Base-by-base conservation (phyloP, 2,329 filamentous ascomycete species). In the Epichloe scottii region DNA sequence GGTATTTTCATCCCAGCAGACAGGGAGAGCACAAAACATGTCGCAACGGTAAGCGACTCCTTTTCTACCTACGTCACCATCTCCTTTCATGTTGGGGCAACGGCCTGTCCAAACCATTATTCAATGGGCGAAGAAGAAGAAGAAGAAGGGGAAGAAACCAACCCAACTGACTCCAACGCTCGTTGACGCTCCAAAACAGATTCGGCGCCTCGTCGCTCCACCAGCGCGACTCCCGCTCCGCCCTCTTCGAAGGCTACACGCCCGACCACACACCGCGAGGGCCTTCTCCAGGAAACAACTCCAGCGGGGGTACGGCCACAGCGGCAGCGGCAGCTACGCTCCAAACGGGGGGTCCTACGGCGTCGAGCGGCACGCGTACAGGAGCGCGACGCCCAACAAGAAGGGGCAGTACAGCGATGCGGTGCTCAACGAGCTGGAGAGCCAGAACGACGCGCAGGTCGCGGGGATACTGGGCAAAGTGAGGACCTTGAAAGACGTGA, bases 381-480 rank as follows among this genome's bases (percentile, higher is more conserved):
- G 85, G 49, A 68, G 79, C 34, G 85, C 84, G 58, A 89, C 85
- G 53, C 86, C 86, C 54, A 88, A 89, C 65, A 74, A 57, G 58
- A 88, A 85, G 64, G 91, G 91, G 14, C 90, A 96, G 66, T 97
- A 97, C 67, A 91, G 85, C 64, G 85, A 94, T 61, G 87, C 90
- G 19, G 89, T 95, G 46, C 77, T 98, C 49, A 89, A 88, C 65
- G 89, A 95, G 70, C 77, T 98, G 54, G 93, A 98, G 73, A 91
- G 87, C 62, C 93, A 98, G 71, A 97, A 97, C 64, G 90, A 96
- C 59, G 76, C 81, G 53, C 85, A 96, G 61, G 84, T 96, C 11
- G 85, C 89, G 55, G 89, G 89, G n/a, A 90, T 96, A 63, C 78
- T 88, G 58, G 86, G 86, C 58, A 96, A 95, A 69, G 91, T 97